Evolutionary conservation across 352 stramenopile genomes (phyloP).

Genomic region (Lagenidium giganteum): DNA sequence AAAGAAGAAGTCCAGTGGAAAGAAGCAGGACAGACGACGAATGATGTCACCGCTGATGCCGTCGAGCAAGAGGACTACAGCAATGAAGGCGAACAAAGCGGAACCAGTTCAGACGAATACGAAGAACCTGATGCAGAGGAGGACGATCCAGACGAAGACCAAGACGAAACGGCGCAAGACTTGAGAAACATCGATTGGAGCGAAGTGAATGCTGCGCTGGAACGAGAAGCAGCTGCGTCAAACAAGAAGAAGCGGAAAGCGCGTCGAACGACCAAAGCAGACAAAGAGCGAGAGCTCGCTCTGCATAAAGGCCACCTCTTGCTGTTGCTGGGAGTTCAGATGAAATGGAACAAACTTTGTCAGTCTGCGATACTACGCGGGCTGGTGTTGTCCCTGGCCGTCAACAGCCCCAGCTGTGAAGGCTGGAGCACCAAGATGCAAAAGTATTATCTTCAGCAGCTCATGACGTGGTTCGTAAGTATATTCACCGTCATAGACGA

Average conservation of each 20-base stretch:
- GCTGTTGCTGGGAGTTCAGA: slow-evolving; percentile 40
- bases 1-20: too few species aligned
- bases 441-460: slow-evolving; percentile 48
- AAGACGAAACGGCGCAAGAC: slow-evolving; percentile 11
- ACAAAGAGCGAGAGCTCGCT: slow-evolving; percentile 55
- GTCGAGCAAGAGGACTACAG: too few species aligned
- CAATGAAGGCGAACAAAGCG: too few species aligned
- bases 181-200: slow-evolving; percentile 63
- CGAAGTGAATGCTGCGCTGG: slow-evolving; percentile 52
- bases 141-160: slow-evolving; percentile 1
- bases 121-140: slow-evolving; percentile 9
- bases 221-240: slow-evolving; percentile 19
- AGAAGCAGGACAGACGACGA: too few species aligned
- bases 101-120: slow-evolving; percentile 7
- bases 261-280: slow-evolving; percentile 47
- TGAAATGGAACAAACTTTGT: slow-evolving; percentile 39
- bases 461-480: slow-evolving; percentile 64
- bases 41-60: too few species aligned
- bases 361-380: slow-evolving; percentile 41
- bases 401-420: slow-evolving; percentile 19
- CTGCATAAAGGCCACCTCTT: slow-evolving; percentile 72
- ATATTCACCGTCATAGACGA: slow-evolving; percentile 23
- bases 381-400: slow-evolving; percentile 59
- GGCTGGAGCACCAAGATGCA: slow-evolving; percentile 27
- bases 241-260: slow-evolving; percentile 19